Conservation (phyloP, 2,329 filamentous ascomycete species). For the Aspergillus sclerotialis region DNA sequence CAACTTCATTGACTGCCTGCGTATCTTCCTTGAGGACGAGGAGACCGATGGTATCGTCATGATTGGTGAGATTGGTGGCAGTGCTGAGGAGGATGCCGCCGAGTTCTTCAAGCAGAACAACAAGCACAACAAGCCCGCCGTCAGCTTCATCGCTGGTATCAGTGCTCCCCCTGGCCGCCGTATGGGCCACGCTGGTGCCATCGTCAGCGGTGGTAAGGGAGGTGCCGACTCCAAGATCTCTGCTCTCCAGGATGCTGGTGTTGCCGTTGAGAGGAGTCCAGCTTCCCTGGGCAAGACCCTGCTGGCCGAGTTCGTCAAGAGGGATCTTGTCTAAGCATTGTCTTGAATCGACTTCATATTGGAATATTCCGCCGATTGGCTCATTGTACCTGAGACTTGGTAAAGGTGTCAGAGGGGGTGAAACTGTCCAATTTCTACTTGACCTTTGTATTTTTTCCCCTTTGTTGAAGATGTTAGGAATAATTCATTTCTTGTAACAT, state of each 20-base stretch:
- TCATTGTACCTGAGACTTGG: not conserved
- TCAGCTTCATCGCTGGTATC: conserved; percentile 98
- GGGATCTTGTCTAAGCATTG: conserved; percentile 72
- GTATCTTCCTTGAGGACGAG: conserved; percentile 90
- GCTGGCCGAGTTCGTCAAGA: conserved; percentile 91
- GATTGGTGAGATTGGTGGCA: conserved; percentile 98
- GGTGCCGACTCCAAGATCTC: conserved; percentile 97
- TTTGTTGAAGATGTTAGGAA: conserved; percentile 29
- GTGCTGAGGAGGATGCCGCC: conserved; percentile 94
- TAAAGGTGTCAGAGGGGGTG: conserved; percentile 1
- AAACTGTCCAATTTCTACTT: conserved; percentile 4
- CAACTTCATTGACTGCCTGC: conserved; percentile 99
- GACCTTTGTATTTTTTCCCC: conserved; percentile 20
- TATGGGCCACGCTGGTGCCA: conserved; percentile 98
- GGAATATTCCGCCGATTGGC: not conserved
- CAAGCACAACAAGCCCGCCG: conserved; percentile 88
- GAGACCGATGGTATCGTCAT: conserved; percentile 99
- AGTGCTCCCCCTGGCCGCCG: conserved; percentile 90
- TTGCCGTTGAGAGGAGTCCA: conserved; percentile 92
- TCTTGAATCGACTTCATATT: too few species aligned
- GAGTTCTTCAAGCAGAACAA: conserved; percentile 93
- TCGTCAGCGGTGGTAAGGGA: conserved; percentile 95
- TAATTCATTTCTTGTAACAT: conserved; percentile 28
- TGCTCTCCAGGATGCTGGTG: conserved; percentile 85
- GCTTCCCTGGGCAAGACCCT: conserved; percentile 88